A percentile compares a stretch with the other conserved stretches of the same genome.
These are phyloP conservation scores for Cladophialophora immunda DNA, from an alignment of 2,329 filamentous ascomycete species.

Conservation along the genomic window DNA sequence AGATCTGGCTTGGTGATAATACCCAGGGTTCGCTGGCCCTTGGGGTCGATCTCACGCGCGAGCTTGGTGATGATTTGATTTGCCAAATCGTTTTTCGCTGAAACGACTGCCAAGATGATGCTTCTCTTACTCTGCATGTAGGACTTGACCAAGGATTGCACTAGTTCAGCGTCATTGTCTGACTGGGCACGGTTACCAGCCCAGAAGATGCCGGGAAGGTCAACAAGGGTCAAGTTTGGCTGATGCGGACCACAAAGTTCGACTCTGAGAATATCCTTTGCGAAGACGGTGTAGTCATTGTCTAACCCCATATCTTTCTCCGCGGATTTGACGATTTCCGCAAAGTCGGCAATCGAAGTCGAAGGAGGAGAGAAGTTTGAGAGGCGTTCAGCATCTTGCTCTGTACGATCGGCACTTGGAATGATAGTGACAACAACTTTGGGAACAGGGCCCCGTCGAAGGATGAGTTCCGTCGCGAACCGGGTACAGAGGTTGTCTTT, in stretches of 20 bases:
- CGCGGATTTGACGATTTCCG: conserved; percentile 61
- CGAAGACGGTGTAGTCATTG: conserved; percentile 47
- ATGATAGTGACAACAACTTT: conserved; percentile 57
- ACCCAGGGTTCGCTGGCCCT: conserved; percentile 47
- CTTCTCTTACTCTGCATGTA: conserved; percentile 69
- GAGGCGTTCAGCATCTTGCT: conserved; percentile 39
- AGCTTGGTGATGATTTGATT: conserved; percentile 66
- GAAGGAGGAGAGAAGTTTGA: conserved; percentile 28
- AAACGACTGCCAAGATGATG: conserved; percentile 66
- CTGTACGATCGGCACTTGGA: conserved; percentile 41
- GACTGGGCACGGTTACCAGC: conserved; percentile 64
- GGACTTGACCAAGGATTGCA: conserved; percentile 54
- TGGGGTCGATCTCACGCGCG: conserved; percentile 48
- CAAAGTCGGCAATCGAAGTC: conserved; percentile 53
- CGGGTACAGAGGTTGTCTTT: conserved; percentile 66
- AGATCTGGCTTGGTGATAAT: conserved; percentile 51
- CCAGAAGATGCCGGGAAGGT: conserved; percentile 67
- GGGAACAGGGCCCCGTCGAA: conserved; percentile 53
- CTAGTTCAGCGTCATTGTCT: conserved; percentile 61
- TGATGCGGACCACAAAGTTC: conserved; percentile 68
- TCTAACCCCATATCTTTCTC: conserved; percentile 61
- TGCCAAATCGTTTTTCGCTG: conserved; percentile 61
- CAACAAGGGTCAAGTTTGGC: conserved; percentile 68
- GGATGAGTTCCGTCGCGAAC: conserved; percentile 68
- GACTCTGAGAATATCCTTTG: conserved; percentile 64